Conservation (phyloP, 805 yeast genomes). For the Monosporozyma servazzii region DNA sequence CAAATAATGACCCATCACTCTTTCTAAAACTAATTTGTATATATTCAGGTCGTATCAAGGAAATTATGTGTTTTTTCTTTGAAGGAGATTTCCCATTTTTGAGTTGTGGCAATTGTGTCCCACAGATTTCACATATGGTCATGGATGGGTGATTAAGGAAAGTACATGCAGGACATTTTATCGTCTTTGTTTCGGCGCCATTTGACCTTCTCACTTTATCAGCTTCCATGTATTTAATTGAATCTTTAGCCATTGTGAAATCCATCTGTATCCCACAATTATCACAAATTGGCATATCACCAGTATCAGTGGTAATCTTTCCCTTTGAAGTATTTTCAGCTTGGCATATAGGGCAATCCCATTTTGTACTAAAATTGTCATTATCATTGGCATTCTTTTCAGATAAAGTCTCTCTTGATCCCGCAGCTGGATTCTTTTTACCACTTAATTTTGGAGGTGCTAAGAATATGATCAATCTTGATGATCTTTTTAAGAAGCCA, state of each 20-base stretch:
- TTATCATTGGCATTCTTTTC: neutral
- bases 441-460: neutral
- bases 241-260: conserved; percentile 28
- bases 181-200: conserved; percentile 4
- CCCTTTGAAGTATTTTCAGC: conserved; percentile 3
- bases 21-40: conserved; percentile 68
- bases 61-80: neutral
- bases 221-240: conserved; percentile 14
- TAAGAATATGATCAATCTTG: conserved; percentile 52
- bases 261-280: conserved; percentile 55
- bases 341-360: conserved; percentile 84
- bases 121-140: conserved; percentile 80
- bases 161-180: conserved; percentile 53
- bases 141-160: conserved; percentile 77
- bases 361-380: conserved; percentile 22
- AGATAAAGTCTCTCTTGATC: conserved; percentile 1
- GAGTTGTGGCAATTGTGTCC: conserved; percentile 37
- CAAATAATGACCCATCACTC: conserved; percentile 54
- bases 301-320: conserved; percentile 1
- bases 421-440: neutral
- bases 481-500: conserved; percentile 67
- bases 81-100: neutral
- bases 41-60: conserved; percentile 11
- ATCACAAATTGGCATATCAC: conserved; percentile 38
- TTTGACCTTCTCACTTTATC: neutral